Evolutionary conservation across 2,329 filamentous ascomycete genomes (phyloP).

Genomic region (Fonsecaea monophora): DNA sequence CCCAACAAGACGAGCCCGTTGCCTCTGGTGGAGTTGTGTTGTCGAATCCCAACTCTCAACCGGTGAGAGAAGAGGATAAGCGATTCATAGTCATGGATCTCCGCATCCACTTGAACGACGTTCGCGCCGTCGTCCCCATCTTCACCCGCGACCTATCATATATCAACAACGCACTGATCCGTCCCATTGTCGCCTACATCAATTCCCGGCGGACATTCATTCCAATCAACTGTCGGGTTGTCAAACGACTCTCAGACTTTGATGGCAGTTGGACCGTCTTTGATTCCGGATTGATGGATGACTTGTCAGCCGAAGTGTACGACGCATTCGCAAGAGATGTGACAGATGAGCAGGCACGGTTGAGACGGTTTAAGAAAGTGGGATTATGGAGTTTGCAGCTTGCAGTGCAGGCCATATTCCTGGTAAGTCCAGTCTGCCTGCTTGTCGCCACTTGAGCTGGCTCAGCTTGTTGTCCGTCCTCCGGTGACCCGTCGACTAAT

Average conservation of each 20-base stretch:
- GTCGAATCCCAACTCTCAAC: slow-evolving; percentile 15
- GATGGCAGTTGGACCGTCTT: slow-evolving; percentile 95
- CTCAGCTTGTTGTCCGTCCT: background rate
- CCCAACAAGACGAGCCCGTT: slow-evolving; percentile 1
- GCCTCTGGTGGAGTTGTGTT: slow-evolving; percentile 32
- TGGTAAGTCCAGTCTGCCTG: slow-evolving; percentile 63
- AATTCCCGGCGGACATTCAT: slow-evolving; percentile 96
- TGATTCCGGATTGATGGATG: slow-evolving; percentile 92
- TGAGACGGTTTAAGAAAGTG: slow-evolving; percentile 89
- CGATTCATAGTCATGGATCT: slow-evolving; percentile 92
- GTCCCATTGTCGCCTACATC: slow-evolving; percentile 97
- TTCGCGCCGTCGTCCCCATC: slow-evolving; percentile 88
- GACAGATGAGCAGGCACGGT: slow-evolving; percentile 83
- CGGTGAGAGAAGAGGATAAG: slow-evolving; percentile 61
- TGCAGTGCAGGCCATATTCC: slow-evolving; percentile 89
- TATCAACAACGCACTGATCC: slow-evolving; percentile 91
- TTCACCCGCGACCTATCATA: slow-evolving; percentile 93
- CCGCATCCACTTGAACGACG: slow-evolving; percentile 92
- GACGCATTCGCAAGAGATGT: slow-evolving; percentile 92
- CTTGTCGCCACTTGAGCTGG: background rate
- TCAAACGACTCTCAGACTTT: slow-evolving; percentile 87
- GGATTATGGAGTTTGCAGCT: slow-evolving; percentile 95
- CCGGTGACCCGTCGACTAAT: slow-evolving; percentile 10
- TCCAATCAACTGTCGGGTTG: slow-evolving; percentile 90
- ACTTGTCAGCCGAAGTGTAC: slow-evolving; percentile 89